phyloP scores from a whole-genome alignment of 306 rosid genomes.

The Luffa aegyptiaca region DNA sequence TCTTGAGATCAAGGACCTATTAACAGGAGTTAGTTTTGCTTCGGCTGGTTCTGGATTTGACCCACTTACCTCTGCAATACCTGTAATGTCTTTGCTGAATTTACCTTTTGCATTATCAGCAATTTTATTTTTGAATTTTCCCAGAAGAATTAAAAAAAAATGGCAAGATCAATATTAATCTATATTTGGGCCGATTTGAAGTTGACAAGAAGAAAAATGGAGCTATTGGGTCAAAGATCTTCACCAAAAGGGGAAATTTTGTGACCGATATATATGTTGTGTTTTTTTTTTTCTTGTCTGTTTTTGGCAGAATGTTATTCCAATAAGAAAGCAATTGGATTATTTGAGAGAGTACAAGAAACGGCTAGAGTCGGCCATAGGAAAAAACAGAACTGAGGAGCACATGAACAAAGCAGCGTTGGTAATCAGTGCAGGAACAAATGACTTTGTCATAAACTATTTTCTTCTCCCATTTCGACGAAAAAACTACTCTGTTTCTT shows the following conservation, averaged over 20 bases:
- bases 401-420: slow-evolving; percentile 39
- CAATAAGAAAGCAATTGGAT: slow-evolving; percentile 42
- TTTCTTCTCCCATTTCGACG: slow-evolving; percentile 40
- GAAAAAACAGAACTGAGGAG: slow-evolving; percentile 28
- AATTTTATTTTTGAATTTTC: no score
- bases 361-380: slow-evolving; percentile 26
- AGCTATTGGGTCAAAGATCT: neutral
- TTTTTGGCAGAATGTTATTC: slow-evolving; percentile 44
- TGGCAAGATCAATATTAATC: no score
- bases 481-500: slow-evolving; percentile 12
- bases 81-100: slow-evolving; percentile 16
- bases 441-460: slow-evolving; percentile 60
- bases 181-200: no score
- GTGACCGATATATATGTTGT: neutral
- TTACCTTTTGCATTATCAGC: neutral
- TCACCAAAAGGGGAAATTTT: neutral
- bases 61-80: slow-evolving; percentile 42
- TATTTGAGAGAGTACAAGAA: slow-evolving; percentile 44
- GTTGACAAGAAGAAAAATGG: neutral
- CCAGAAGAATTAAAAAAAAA: neutral
- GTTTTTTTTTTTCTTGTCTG: neutral
- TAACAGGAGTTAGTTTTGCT: slow-evolving; percentile 70
- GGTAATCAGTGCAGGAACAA: slow-evolving; percentile 71
- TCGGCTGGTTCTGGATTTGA: slow-evolving; percentile 72
- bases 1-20: slow-evolving; percentile 28